A percentile compares a stretch with the other conserved stretches of the same genome.
phyloP scores from a whole-genome alignment of 257 asterid species.

The Solanum sparsipilum region DNA sequence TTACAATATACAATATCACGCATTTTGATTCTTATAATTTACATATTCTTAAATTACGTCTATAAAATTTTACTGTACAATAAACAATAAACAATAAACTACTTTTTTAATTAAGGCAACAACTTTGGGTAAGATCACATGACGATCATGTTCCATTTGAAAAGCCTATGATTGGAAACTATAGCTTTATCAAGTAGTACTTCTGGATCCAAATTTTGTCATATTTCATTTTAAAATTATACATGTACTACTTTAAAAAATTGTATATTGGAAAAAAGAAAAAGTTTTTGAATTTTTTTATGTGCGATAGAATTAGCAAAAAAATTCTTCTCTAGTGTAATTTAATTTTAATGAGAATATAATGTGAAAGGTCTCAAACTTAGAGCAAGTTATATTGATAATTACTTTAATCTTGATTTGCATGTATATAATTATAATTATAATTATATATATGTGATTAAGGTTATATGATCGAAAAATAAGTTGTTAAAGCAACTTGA shows the following conservation, averaged over 20 bases:
- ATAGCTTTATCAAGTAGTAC: not conserved
- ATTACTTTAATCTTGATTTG: not conserved
- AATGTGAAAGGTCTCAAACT: not conserved
- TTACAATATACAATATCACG: not conserved
- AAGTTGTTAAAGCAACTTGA: not conserved
- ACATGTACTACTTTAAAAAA: not conserved
- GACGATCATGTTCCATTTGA: not conserved
- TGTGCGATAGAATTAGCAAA: not conserved
- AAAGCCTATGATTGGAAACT: not conserved
- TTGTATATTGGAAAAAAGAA: too few relatives aligned
- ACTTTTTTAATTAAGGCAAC: not conserved
- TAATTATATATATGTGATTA: not conserved
- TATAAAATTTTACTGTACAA: not conserved
- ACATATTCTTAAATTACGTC: not conserved
- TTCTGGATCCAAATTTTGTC: not conserved
- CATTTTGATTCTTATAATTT: not conserved
- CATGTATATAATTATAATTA: not conserved
- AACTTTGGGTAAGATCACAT: not conserved
- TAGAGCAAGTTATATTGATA: not conserved
- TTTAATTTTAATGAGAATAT: not conserved
- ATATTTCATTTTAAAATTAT: not conserved
- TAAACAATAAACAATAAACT: too few relatives aligned
- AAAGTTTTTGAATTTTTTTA: not conserved
- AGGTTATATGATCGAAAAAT: not conserved
- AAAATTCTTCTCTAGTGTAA: not conserved